A percentile compares a stretch with the other conserved stretches of the same genome.
These are phyloP conservation scores for Fusarium sp. DNA, from an alignment of 2,329 filamentous ascomycete genomes.

Conservation along the genomic window DNA sequence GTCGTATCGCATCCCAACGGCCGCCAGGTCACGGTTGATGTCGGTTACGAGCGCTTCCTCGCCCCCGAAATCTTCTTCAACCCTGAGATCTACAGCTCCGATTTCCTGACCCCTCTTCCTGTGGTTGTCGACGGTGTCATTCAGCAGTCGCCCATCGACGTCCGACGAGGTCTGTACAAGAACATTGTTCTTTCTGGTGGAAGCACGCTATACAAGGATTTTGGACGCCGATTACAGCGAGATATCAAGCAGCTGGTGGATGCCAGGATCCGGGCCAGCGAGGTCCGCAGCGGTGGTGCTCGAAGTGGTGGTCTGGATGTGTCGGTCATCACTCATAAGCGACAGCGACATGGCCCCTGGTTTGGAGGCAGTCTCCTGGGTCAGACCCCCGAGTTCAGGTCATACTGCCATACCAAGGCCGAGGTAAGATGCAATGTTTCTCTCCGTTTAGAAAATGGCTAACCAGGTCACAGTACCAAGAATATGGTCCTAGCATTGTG, in stretches of 20 bases:
- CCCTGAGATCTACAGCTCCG: conserved; percentile 98
- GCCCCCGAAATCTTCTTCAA: conserved; percentile 99
- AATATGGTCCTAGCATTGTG: conserved; percentile 95
- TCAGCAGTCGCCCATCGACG: conserved; percentile 96
- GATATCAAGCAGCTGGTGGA: conserved; percentile 98
- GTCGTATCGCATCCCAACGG: conserved; percentile 87
- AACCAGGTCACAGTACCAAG: conserved; percentile 74
- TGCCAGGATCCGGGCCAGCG: conserved; percentile 88
- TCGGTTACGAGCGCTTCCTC: conserved; percentile 97
- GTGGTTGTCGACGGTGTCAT: conserved; percentile 96
- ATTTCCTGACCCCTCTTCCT: conserved; percentile 95
- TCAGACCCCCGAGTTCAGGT: conserved; percentile 97
- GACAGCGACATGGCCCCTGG: conserved; percentile 97
- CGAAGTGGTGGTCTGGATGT: conserved; percentile 95
- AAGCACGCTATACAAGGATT: conserved; percentile 98
- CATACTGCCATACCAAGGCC: conserved; percentile 96
- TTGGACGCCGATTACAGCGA: conserved; percentile 92
- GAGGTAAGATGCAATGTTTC: conserved; percentile 57
- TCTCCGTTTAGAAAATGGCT: conserved; percentile 3
- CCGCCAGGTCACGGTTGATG: conserved; percentile 84
- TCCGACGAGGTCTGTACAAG: conserved; percentile 97
- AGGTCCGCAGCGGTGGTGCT: conserved; percentile 89
- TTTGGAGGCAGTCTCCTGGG: conserved; percentile 96
- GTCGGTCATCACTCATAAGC: conserved; percentile 96
- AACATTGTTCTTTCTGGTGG: conserved; percentile 98